These are phyloP conservation scores for Cystobasidium onofrii DNA, from an alignment of 768 basidiomycete species.

Conservation along the genomic window DNA sequence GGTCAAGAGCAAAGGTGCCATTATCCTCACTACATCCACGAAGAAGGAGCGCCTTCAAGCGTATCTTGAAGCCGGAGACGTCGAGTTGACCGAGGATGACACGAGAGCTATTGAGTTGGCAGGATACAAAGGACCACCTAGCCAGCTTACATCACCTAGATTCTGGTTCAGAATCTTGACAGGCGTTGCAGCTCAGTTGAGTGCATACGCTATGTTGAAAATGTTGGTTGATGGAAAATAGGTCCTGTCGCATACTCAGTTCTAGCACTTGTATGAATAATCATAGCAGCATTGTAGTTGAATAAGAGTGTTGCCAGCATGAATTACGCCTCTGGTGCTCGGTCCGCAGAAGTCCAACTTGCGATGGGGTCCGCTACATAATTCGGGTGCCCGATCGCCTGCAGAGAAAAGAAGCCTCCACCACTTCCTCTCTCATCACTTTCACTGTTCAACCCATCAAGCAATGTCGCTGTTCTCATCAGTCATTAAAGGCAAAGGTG, in stretches of 20 bases:
- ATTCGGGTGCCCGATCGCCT: too few relatives aligned
- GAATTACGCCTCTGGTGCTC: too few relatives aligned
- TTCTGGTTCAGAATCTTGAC: background rate
- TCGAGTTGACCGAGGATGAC: slow-evolving; percentile 47
- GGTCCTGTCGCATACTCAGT: too few relatives aligned
- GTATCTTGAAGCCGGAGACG: slow-evolving; percentile 61
- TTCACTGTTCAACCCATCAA: background rate
- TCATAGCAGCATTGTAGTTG: background rate
- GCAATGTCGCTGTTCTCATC: background rate
- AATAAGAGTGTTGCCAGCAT: too few relatives aligned
- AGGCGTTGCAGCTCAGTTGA: background rate
- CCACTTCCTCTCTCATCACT: background rate
- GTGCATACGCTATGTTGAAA: background rate
- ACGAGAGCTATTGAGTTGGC: slow-evolving; percentile 45
- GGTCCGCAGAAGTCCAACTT: too few relatives aligned
- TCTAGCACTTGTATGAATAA: background rate
- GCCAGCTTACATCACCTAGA: background rate
- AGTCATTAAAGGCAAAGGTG: background rate
- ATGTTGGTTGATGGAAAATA: background rate
- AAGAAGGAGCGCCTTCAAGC: slow-evolving; percentile 58
- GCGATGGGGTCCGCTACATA: too few relatives aligned
- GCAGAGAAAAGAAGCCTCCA: too few relatives aligned
- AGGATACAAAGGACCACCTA: slow-evolving; percentile 41
- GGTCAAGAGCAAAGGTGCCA: slow-evolving; percentile 60
- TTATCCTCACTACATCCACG: slow-evolving; percentile 62